These are phyloP conservation scores for Phytophthora ohioensis DNA, from an alignment of 352 stramenopile genomes.

Conservation along the genomic window DNA sequence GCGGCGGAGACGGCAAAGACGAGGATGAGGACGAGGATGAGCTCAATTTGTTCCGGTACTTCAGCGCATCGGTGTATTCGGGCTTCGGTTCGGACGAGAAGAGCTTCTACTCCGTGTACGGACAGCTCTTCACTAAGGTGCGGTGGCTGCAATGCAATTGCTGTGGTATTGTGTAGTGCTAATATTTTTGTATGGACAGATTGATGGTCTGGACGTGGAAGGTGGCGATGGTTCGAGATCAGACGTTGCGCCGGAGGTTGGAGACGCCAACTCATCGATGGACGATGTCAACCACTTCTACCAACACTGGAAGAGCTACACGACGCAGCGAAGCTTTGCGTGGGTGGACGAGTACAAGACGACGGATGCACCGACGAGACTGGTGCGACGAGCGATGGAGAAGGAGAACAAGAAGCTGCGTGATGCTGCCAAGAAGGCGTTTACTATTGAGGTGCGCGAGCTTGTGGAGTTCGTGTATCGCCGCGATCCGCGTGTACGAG, in stretches of 20 bases:
- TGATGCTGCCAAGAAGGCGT: slow-evolving; percentile 78
- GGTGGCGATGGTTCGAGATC: slow-evolving; percentile 19
- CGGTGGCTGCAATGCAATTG: slow-evolving; percentile 9
- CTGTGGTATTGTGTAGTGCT: background rate
- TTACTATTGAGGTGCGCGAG: slow-evolving; percentile 79
- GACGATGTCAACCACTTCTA: slow-evolving; percentile 80
- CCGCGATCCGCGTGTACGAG: slow-evolving; percentile 75
- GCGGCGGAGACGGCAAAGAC: slow-evolving; percentile 58
- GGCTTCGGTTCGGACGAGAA: slow-evolving; percentile 79
- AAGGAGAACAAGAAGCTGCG: slow-evolving; percentile 92
- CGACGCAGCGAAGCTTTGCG: slow-evolving; percentile 74
- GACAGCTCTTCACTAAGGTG: slow-evolving; percentile 77
- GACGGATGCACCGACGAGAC: slow-evolving; percentile 76
- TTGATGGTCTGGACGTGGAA: slow-evolving; percentile 71
- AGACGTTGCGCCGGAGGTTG: slow-evolving; percentile 56
- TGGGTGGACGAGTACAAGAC: slow-evolving; percentile 89
- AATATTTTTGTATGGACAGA: slow-evolving; percentile 42
- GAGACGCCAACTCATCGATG: slow-evolving; percentile 47
- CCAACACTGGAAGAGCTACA: slow-evolving; percentile 82
- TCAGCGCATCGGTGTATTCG: slow-evolving; percentile 78
- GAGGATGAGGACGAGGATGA: slow-evolving; percentile 52
- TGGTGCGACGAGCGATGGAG: slow-evolving; percentile 85
- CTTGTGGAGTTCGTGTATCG: slow-evolving; percentile 88
- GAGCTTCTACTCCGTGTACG: slow-evolving; percentile 85
- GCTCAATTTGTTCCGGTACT: slow-evolving; percentile 84